A percentile compares a stretch with the other conserved stretches of the same genome.
Evolutionary conservation across 73 alveolate genomes (phyloP).

Genomic region (Tetrahymena malaccensis): DNA sequence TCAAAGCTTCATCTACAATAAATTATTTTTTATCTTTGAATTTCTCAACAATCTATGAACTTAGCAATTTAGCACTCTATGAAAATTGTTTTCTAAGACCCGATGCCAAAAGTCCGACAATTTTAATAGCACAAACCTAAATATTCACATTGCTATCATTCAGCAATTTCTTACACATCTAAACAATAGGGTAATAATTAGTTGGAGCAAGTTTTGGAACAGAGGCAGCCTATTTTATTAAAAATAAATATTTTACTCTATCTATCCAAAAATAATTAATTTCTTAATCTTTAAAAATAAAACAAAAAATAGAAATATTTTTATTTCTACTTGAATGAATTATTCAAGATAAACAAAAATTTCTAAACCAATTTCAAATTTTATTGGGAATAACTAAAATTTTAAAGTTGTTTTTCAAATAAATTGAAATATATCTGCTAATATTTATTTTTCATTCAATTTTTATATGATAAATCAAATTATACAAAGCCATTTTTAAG

Average conservation of each 20-base stretch:
- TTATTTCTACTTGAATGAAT: too few relatives aligned
- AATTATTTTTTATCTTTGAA: slow-evolving; percentile 26
- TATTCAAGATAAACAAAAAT: too few relatives aligned
- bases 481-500: too few relatives aligned
- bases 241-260: background rate
- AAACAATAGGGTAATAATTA: slow-evolving; percentile 19
- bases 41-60: slow-evolving; percentile 13
- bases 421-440: too few relatives aligned
- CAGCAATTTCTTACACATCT: slow-evolving; percentile 26
- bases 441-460: too few relatives aligned
- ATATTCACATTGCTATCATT: slow-evolving; percentile 29
- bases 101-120: slow-evolving; percentile 18
- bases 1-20: slow-evolving; percentile 10
- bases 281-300: background rate
- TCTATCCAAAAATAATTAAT: too few relatives aligned
- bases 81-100: slow-evolving; percentile 27
- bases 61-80: slow-evolving; percentile 2
- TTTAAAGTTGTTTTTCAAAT: too few relatives aligned
- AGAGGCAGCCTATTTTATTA: background rate
- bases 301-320: too few relatives aligned
- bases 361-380: too few relatives aligned
- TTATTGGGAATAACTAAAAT: too few relatives aligned
- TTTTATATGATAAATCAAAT: too few relatives aligned
- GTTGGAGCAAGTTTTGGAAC: slow-evolving; percentile 32
- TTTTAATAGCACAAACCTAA: slow-evolving; percentile 23